Evolutionary conservation across 2,329 filamentous ascomycete species (phyloP), one percentile per base, ranked within the genome.

Genomic region (Cryphonectria carpinicola): DNA sequence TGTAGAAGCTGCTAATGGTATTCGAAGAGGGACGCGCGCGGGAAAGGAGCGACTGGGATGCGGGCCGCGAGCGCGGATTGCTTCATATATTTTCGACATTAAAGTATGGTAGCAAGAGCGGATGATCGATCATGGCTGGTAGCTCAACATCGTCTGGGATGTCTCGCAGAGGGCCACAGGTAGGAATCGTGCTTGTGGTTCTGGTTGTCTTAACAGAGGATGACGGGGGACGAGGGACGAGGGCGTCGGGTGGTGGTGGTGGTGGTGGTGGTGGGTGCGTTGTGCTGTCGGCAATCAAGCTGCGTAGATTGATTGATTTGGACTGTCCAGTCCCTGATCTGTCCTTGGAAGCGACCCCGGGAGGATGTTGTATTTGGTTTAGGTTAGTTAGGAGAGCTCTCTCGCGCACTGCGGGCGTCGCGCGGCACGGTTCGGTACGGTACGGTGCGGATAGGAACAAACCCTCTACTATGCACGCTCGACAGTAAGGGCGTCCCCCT

Each of bases 1-100:
- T 19, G 58, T 54, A n/a, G 41, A 22, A 41, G 64, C 28, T 63
- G 32, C 28, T 41, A 39, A 41, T 32, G 66, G 66, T 60, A 32
- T 54, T 58, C 46, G 66, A 58, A 64, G 75, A 76, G 77, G 74
- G 71, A 74, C 73, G 77, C 77, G 78, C 76, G 77, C 60, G 61
- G 52, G 25, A 69, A 69, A 43, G 75, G 70, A 73, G 76, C 54
- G 71, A 68, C 68, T 66, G 68, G 58, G 63, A 56, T 67, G 70
- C 76, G 77, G 75, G 75, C 73, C 75, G 77, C 68, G 76, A 77
- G 76, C 71, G 76, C 76, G 77, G 74, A 75, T 76, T 79, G 79
- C 80, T 78, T 81, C 80, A 81, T 80, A 77, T 79, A 78, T 76
- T 74, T 77, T 80, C 76, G 74, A 75, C 75, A 76, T 75, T 68